A percentile compares a stretch with the other conserved stretches of the same genome.
Evolutionary conservation across 208 protist genomes (phyloP).

Genomic region (Acanthamoeba triangularis): DNA sequence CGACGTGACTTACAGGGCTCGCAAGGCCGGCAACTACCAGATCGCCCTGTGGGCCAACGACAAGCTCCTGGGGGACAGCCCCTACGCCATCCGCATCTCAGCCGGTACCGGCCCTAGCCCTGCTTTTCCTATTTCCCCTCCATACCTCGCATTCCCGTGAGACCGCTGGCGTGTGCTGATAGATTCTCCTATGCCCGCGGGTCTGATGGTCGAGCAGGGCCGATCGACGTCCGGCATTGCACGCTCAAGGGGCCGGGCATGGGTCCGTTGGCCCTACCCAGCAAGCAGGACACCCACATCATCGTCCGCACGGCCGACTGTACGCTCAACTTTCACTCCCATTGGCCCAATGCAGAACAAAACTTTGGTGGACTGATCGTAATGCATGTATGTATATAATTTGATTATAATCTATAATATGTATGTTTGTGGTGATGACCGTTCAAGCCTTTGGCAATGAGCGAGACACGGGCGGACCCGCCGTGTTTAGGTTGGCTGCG

Average conservation of each 20-base stretch:
- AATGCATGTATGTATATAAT: no score
- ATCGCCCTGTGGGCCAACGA: slow-evolving; percentile 10
- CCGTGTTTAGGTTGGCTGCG: not conserved
- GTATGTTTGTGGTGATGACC: no score
- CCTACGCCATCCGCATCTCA: not conserved
- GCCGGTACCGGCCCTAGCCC: not conserved
- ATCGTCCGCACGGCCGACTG: not conserved
- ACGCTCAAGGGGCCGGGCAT: not conserved
- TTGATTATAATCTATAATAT: no score
- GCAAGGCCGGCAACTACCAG: not conserved
- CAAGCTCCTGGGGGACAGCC: not conserved
- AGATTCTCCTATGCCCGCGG: not conserved
- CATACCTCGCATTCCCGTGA: no score
- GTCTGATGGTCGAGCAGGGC: not conserved
- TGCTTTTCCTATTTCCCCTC: no score
- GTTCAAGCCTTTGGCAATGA: not conserved
- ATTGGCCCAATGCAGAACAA: not conserved
- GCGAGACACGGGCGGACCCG: not conserved
- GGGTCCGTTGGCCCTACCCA: slow-evolving; percentile 6
- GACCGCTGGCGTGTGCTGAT: not conserved
- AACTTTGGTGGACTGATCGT: not conserved
- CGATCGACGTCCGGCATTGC: not conserved
- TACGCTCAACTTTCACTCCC: not conserved
- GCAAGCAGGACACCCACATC: not conserved
- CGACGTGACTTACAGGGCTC: not conserved